Percentiles rank a stretch among this genome's conserved stretches.
phyloP scores from a whole-genome alignment of 169 alveolate species.

The Plasmodium berghei region DNA sequence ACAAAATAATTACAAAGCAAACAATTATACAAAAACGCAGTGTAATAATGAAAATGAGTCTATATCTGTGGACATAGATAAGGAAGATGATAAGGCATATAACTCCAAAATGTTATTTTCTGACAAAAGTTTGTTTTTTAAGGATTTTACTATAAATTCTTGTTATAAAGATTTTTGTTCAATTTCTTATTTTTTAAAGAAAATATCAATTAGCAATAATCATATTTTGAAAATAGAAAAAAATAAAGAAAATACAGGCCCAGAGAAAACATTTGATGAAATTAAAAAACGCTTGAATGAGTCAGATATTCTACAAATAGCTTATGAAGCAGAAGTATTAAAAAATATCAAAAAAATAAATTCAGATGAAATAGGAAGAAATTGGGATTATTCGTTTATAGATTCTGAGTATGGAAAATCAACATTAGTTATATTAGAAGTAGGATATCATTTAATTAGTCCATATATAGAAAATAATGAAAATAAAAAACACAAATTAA shows the following conservation, averaged over 20 bases:
- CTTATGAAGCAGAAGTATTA: conserved; percentile 68
- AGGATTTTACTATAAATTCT: conserved; percentile 62
- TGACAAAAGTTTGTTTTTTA: conserved; percentile 36
- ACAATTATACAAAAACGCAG: background rate
- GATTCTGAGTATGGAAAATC: conserved; percentile 76
- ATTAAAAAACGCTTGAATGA: conserved; percentile 46
- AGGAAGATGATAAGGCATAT: conserved; percentile 22
- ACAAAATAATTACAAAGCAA: conserved; percentile 7
- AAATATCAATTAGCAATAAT: conserved; percentile 34
- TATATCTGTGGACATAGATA: conserved; percentile 42
- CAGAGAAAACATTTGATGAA: conserved; percentile 14
- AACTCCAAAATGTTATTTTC: conserved; percentile 63
- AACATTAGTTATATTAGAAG: conserved; percentile 66
- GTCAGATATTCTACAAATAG: conserved; percentile 61
- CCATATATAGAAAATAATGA: conserved; percentile 75
- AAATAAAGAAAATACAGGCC: conserved; percentile 3
- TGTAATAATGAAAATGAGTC: conserved; percentile 32
- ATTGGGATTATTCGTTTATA: conserved; percentile 75
- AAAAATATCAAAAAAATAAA: conserved; percentile 61
- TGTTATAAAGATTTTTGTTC: conserved; percentile 70
- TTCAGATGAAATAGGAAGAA: conserved; percentile 75
- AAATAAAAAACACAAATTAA: conserved; percentile 51
- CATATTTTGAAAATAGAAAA: conserved; percentile 8
- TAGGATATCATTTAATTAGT: conserved; percentile 60
- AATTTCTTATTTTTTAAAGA: conserved; percentile 46